Conservation (phyloP, 2,329 filamentous ascomycete species). For the Niveomyces coronatus region DNA sequence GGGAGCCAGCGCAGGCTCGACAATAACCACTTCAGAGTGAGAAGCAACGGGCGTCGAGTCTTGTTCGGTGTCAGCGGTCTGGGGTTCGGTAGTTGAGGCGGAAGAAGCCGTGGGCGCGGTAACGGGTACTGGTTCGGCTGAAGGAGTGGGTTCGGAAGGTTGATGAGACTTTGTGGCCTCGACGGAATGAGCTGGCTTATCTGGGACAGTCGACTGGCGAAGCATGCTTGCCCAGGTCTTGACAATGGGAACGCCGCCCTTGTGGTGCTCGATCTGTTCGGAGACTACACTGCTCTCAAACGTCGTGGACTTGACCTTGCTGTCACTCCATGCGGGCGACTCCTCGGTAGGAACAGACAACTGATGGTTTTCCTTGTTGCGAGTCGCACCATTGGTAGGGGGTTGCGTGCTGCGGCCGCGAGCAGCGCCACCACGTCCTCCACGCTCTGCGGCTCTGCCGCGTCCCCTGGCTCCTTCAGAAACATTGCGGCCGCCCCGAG, state of each 20-base stretch:
- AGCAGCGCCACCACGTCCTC: constrained; percentile 39
- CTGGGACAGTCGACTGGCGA: constrained; percentile 42
- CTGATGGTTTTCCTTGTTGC: constrained; percentile 42
- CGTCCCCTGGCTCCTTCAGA: constrained; percentile 53
- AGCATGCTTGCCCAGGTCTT: constrained; percentile 74
- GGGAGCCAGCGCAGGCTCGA: constrained; percentile 50
- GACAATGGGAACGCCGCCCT: constrained; percentile 20
- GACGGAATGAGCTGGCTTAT: constrained; percentile 46
- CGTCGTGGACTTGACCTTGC: constrained; percentile 21
- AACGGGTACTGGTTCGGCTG: constrained; percentile 18
- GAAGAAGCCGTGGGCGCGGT: constrained; percentile 26
- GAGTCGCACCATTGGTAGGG: constrained; percentile 51
- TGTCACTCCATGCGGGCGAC: constrained; percentile 41
- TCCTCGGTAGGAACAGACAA: constrained; percentile 62
- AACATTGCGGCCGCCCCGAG: constrained; percentile 51
- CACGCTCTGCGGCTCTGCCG: constrained; percentile 52
- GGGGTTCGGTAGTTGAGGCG: constrained; percentile 17
- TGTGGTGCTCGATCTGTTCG: constrained; percentile 29
- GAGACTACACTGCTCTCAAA: constrained; percentile 24
- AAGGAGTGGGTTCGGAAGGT: constrained; percentile 16
- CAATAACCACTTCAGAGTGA: constrained; percentile 30
- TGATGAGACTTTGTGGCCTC: constrained; percentile 36
- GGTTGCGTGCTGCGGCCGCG: constrained; percentile 51
- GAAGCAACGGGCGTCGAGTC: constrained; percentile 23
- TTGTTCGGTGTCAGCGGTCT: constrained; percentile 23